Evolutionary conservation across 306 rosid genomes (phyloP).

Genomic region (Castanospermum australe): DNA sequence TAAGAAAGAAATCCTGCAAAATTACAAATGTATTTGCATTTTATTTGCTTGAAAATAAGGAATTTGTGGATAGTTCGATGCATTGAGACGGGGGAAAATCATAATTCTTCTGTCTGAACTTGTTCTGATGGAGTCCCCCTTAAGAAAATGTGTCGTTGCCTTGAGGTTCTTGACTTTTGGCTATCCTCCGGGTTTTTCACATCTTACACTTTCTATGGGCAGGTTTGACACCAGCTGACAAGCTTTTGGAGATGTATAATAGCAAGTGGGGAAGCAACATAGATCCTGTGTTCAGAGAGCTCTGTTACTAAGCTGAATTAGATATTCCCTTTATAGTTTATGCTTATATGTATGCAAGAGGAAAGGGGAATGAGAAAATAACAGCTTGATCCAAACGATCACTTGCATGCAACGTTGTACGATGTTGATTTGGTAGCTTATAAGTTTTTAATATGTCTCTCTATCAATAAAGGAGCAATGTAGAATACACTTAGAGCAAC

Average conservation of each 20-base stretch:
- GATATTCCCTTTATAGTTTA: too few species aligned
- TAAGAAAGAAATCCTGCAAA: background rate
- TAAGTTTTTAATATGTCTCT: background rate
- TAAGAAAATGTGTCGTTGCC: background rate
- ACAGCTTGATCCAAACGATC: background rate
- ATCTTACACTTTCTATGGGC: background rate
- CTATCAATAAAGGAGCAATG: background rate
- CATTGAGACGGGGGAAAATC: too few species aligned
- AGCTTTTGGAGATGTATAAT: conserved; percentile 23
- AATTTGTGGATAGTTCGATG: too few species aligned
- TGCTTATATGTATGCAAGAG: too few species aligned
- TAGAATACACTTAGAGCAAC: background rate
- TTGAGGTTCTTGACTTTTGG: background rate
- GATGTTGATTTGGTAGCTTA: background rate
- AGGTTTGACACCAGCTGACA: conserved; percentile 31
- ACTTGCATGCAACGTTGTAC: background rate
- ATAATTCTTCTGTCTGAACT: too few species aligned
- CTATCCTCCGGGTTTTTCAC: background rate
- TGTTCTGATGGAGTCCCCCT: too few species aligned
- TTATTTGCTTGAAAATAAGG: background rate
- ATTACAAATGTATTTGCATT: background rate
- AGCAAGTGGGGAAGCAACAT: conserved; percentile 19
- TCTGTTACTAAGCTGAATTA: conserved; percentile 10
- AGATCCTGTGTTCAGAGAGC: conserved; percentile 27
- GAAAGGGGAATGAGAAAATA: background rate